A percentile compares a stretch with the other conserved stretches of the same genome.
Conservation (phyloP, 139 green algal genomes). For the Zygnema cylindricum region DNA sequence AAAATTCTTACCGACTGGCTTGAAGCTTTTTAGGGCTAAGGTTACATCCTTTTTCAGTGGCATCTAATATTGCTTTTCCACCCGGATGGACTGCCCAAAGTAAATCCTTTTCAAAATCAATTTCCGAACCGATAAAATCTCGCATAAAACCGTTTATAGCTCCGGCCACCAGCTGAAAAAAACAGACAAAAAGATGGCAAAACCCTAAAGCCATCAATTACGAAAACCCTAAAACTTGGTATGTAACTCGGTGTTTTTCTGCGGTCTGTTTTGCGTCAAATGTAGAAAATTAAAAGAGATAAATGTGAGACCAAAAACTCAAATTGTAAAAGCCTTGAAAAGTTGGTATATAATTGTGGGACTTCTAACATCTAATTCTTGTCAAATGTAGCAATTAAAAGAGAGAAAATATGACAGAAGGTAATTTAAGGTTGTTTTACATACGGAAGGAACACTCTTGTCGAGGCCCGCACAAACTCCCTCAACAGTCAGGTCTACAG, state of each 20-base stretch:
- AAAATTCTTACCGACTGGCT: constrained; percentile 42
- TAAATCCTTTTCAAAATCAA: constrained; percentile 39
- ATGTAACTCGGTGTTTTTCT: no score
- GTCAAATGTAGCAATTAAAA: not conserved
- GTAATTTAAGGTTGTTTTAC: not conserved
- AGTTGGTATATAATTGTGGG: no score
- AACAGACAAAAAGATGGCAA: not conserved
- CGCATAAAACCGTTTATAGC: constrained; percentile 37
- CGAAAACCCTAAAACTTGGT: not conserved
- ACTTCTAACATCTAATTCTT: no score
- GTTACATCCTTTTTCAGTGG: constrained; percentile 34
- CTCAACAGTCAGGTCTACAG: not conserved
- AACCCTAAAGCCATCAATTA: not conserved
- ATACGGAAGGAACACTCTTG: constrained; percentile 17
- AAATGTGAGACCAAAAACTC: no score
- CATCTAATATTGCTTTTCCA: constrained; percentile 44
- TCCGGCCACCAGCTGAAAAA: constrained; percentile 28
- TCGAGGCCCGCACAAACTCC: constrained; percentile 22
- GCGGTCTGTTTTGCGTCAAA: no score
- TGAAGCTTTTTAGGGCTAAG: constrained; percentile 36
- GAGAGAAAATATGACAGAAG: not conserved
- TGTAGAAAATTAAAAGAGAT: no score
- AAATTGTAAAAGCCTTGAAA: no score
- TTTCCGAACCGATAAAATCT: constrained; percentile 10
- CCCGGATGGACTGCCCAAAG: constrained; percentile 52